These are phyloP conservation scores for Coniochaeta prunicola DNA, from an alignment of 2,329 filamentous ascomycete species.

Conservation along the genomic window DNA sequence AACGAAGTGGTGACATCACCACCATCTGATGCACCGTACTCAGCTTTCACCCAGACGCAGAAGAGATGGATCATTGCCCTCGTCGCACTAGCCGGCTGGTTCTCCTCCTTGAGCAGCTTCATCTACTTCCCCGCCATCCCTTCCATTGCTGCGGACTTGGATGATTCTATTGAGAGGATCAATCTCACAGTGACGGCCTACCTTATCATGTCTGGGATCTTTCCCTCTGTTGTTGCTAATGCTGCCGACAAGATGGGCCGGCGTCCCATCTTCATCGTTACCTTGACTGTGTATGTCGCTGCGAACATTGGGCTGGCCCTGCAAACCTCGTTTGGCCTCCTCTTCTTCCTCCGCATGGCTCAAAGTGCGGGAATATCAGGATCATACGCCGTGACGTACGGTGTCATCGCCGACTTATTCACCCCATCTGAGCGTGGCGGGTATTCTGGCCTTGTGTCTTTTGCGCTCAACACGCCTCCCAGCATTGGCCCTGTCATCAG, in stretches of 20 bases:
- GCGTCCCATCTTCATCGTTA: slow-evolving; percentile 3
- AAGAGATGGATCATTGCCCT: slow-evolving; percentile 9
- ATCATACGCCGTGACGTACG: slow-evolving; percentile 10
- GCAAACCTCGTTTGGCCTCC: slow-evolving; percentile 4
- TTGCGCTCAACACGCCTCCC: too few relatives aligned
- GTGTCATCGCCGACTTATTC: slow-evolving; percentile 12
- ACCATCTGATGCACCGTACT: too few relatives aligned
- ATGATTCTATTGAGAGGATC: slow-evolving; percentile 9
- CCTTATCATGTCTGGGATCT: slow-evolving; percentile 5
- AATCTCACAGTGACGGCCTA: slow-evolving; percentile 17
- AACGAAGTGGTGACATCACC: too few relatives aligned
- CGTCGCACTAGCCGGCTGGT: slow-evolving; percentile 9
- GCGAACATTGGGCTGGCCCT: slow-evolving; percentile 11
- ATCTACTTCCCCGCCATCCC: slow-evolving; percentile 14
- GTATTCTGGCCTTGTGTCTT: too few relatives aligned
- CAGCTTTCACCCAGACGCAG: slow-evolving; percentile 8
- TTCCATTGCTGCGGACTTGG: slow-evolving; percentile 6
- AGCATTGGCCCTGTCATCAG: background rate
- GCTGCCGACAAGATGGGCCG: slow-evolving; percentile 10
- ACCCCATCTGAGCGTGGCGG: slow-evolving; percentile 13
- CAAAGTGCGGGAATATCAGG: slow-evolving; percentile 13
- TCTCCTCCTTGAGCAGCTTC: background rate
- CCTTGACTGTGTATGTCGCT: slow-evolving; percentile 8
- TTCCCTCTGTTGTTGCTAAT: slow-evolving; percentile 6
- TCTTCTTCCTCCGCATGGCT: slow-evolving; percentile 10